Conservation (phyloP, 108 stramenopile genomes). For the Cyclostephanos invisitatus region DNA sequence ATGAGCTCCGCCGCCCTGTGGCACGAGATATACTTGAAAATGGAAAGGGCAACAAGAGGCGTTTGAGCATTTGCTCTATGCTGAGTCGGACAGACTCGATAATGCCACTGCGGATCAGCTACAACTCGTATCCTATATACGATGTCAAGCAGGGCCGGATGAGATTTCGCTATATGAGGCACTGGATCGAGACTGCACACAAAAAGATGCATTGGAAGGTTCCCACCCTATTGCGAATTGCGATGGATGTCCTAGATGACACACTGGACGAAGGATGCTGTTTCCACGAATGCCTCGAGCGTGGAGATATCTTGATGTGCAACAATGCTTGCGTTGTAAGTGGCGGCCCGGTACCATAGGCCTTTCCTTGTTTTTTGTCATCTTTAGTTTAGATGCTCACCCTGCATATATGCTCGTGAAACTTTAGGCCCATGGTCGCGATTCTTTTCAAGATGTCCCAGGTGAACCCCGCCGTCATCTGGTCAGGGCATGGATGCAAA, state of each 20-base stretch:
- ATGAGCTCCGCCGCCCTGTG: constrained; percentile 20
- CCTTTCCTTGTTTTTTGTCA: not conserved
- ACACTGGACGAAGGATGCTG: constrained; percentile 15
- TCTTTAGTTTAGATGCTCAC: not conserved
- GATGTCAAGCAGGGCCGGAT: constrained; percentile 2
- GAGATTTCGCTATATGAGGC: constrained; percentile 28
- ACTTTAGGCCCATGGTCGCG: not conserved
- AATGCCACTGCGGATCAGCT: constrained; percentile 11
- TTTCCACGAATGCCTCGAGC: constrained; percentile 8
- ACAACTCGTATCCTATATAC: constrained; percentile 27
- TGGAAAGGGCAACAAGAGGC: constrained; percentile 8
- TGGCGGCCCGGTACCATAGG: not conserved
- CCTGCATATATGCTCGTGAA: not conserved
- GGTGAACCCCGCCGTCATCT: not conserved
- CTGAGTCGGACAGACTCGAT: not conserved
- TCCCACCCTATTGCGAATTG: constrained; percentile 7
- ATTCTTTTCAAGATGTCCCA: not conserved
- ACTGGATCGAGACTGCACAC: constrained; percentile 35
- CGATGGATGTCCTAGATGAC: constrained; percentile 23
- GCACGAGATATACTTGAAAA: constrained; percentile 28
- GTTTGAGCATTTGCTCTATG: not conserved
- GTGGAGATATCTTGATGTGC: constrained; percentile 20
- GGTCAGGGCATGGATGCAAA: constrained; percentile 4
- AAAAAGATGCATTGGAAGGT: constrained; percentile 8
- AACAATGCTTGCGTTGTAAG: constrained; percentile 6